A percentile compares a stretch with the other conserved stretches of the same genome.
Evolutionary conservation across 2,329 filamentous ascomycete genomes (phyloP).

Genomic region (Trematosphaeria pertusa): DNA sequence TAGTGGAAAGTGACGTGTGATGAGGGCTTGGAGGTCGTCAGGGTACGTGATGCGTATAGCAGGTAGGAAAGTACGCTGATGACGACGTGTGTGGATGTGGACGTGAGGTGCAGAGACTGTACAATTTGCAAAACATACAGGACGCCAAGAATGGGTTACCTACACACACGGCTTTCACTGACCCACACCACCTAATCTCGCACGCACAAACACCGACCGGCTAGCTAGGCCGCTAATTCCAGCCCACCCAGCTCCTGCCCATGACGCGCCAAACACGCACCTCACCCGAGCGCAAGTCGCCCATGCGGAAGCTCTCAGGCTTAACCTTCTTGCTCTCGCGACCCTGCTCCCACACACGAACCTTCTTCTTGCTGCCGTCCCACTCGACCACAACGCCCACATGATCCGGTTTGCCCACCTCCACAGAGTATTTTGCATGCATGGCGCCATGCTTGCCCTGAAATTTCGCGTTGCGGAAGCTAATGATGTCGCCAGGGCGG

Average conservation of each 20-base stretch:
- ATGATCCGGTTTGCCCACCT: slow-evolving; percentile 88
- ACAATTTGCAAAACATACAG: neutral
- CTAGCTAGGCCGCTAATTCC: slow-evolving; percentile 60
- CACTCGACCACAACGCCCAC: slow-evolving; percentile 93
- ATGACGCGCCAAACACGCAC: slow-evolving; percentile 98
- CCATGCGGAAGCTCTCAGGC: slow-evolving; percentile 90
- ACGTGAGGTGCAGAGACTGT: too few species aligned
- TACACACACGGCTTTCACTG: too few species aligned
- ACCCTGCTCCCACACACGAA: slow-evolving; percentile 93
- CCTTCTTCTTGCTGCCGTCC: slow-evolving; percentile 99
- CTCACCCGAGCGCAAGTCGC: slow-evolving; percentile 90
- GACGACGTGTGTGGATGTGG: too few species aligned
- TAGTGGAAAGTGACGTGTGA: too few species aligned
- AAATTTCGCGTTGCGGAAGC: slow-evolving; percentile 90
- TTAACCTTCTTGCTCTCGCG: slow-evolving; percentile 93
- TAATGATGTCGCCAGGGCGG: slow-evolving; percentile 88
- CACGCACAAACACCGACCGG: too few species aligned
- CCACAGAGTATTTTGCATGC: slow-evolving; percentile 89
- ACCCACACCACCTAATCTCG: too few species aligned
- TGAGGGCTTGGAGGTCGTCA: neutral
- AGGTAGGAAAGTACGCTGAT: neutral
- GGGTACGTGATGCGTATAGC: neutral
- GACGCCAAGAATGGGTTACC: neutral
- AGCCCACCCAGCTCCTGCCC: slow-evolving; percentile 89
- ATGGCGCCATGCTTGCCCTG: slow-evolving; percentile 94